Percentiles rank a stretch among this genome's conserved stretches.
These are phyloP conservation scores for Pichia sporocuriosa DNA, from an alignment of 805 yeast species.

Conservation along the genomic window DNA sequence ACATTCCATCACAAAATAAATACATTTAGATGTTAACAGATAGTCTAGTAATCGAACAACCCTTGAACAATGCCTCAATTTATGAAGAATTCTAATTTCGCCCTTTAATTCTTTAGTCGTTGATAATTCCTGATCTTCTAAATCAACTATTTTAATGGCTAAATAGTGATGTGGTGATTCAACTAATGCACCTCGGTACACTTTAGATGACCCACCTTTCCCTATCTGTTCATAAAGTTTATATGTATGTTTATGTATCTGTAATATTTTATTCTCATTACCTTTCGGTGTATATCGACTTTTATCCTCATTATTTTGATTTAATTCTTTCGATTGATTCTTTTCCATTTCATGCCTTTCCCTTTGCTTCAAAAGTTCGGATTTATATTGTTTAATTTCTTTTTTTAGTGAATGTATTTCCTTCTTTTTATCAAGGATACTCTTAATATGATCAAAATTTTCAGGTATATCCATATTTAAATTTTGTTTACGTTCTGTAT, in stretches of 20 bases:
- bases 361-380: conserved; percentile 13
- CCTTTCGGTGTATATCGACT: too few species aligned
- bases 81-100: conserved; percentile 69
- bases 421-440: conserved; percentile 8
- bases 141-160: conserved; percentile 76
- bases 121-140: conserved; percentile 45
- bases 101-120: conserved; percentile 80
- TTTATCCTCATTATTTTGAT: neutral
- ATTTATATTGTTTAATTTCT: conserved; percentile 18
- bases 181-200: conserved; percentile 48
- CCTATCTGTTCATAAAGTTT: conserved; percentile 77
- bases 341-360: neutral
- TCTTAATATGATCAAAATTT: conserved; percentile 6
- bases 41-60: conserved; percentile 77
- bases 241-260: conserved; percentile 56
- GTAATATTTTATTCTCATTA: conserved; percentile 12
- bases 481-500: too few species aligned
- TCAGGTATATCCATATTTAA: neutral
- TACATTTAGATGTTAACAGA: conserved; percentile 55
- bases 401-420: conserved; percentile 13
- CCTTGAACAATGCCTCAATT: conserved; percentile 52
- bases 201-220: conserved; percentile 89
- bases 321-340: neutral
- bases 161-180: conserved; percentile 40
- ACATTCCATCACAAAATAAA: conserved; percentile 84